Base-by-base conservation (phyloP, 1,284 basidiomycete species). In the Cryptococcus sp. region DNA sequence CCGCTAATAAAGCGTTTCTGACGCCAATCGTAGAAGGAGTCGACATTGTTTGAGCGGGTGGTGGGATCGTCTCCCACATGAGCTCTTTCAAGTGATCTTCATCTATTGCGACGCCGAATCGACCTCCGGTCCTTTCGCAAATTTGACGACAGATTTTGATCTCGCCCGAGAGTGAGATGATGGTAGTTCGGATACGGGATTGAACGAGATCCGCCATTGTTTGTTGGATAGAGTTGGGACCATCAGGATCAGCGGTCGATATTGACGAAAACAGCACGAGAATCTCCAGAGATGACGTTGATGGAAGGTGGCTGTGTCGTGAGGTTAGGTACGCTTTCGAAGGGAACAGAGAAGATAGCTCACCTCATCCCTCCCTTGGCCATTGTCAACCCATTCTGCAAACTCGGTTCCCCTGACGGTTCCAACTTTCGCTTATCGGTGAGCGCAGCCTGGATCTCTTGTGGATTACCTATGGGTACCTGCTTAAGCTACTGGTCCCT, bases 371-470 rank as follows among this genome's bases (percentile, higher is more conserved):
- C 90, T 58, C 87, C 86, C 55, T 86, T 84, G 2, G 92, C 96
- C 89, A 98, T 95, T 61, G 95, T 90, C 15, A 98, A 84, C 0
- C 94, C 88, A 71, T 99, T 99, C 77, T 99, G 96, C 50, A 98
- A 76, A 74, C 89, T 92, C 0, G 96, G 95, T 66, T 98, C 95
- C 1, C 95, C 95, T 3, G 82, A 80, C 0, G 95, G 92, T 66
- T 94, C 90, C 0, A 98, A 81, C 70, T 86, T 90, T 53, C 90
- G 86, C 63, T 93, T 84, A 69, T 96, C 93, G 3, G 86, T 83
- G 42, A 99, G 85, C 0, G 86, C 82, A 63, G 86, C 88, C 10
- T 96, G 79, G 35, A 97, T 90, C 45, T 98, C 94, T 65, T 95
- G 90, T 0, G 94, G 92, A 66, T 96, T 98, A 6, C 94, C 92